Percentiles rank a stretch among this genome's conserved stretches.
Evolutionary conservation across 2,329 filamentous ascomycete species (phyloP).

Genomic region (Fusarium protoensiforme): DNA sequence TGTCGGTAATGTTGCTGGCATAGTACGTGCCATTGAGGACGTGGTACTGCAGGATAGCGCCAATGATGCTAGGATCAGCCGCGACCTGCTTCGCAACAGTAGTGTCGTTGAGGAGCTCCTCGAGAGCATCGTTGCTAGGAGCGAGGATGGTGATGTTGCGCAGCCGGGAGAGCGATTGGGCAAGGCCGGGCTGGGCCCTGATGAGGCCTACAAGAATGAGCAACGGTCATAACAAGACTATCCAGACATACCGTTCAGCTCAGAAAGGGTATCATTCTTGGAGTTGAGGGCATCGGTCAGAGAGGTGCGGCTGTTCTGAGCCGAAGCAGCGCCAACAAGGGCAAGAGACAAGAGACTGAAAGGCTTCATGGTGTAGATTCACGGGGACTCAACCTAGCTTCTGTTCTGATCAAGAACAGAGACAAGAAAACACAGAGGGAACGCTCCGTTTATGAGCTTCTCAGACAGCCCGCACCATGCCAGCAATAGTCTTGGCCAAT

Average conservation of each 20-base stretch:
- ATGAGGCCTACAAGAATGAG: constrained; percentile 39
- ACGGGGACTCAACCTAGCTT: constrained; percentile 3
- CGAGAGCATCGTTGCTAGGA: constrained; percentile 65
- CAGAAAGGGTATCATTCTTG: constrained; percentile 43
- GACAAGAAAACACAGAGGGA: not conserved
- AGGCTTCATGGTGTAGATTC: constrained; percentile 35
- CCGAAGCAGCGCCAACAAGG: constrained; percentile 30
- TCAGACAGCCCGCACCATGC: not conserved
- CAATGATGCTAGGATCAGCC: constrained; percentile 52
- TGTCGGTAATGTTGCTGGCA: constrained; percentile 46
- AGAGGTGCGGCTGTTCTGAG: constrained; percentile 32
- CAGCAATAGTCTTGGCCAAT: constrained; percentile 4
- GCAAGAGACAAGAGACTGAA: constrained; percentile 32
- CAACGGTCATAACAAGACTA: not conserved
- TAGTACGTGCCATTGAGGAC: constrained; percentile 60
- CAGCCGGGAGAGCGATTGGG: constrained; percentile 18
- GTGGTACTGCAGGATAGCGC: constrained; percentile 66
- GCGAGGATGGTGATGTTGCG: constrained; percentile 58
- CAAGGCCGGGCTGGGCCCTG: constrained; percentile 36
- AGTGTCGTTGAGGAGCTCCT: constrained; percentile 58
- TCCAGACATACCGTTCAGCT: constrained; percentile 30
- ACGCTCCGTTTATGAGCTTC: constrained; percentile 14
- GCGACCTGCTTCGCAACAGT: constrained; percentile 52
- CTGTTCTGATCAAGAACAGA: not conserved
- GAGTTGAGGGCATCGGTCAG: constrained; percentile 39